A percentile compares a stretch with the other conserved stretches of the same genome.
Conservation (phyloP, 805 yeast species). For the Scheffersomyces coipomensis region DNA sequence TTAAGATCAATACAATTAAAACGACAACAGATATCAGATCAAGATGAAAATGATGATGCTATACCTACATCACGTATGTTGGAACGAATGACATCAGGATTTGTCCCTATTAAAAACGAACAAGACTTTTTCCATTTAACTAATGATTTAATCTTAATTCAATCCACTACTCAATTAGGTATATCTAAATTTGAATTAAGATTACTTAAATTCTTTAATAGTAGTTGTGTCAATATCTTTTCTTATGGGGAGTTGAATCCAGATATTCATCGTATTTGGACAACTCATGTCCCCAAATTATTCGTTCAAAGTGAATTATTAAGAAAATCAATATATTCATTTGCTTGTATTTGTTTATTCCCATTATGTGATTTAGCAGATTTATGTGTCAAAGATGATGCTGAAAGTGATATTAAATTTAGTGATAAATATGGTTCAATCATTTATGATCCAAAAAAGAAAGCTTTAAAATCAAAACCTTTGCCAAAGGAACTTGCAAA, state of each 20-base stretch:
- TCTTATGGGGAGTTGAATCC: slow-evolving; percentile 20
- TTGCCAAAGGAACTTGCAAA: too few species aligned
- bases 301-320: slow-evolving; percentile 24
- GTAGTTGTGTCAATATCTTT: slow-evolving; percentile 24
- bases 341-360: slow-evolving; percentile 10
- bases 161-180: slow-evolving; percentile 16
- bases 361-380: background rate
- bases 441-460: too few species aligned
- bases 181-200: slow-evolving; percentile 10
- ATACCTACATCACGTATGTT: too few species aligned
- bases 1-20: too few species aligned
- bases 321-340: slow-evolving; percentile 20
- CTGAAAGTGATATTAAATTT: background rate
- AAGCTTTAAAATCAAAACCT: too few species aligned
- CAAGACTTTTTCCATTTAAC: too few species aligned
- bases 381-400: background rate
- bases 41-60: too few species aligned
- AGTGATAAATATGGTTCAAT: background rate
- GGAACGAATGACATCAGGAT: too few species aligned
- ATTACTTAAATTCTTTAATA: slow-evolving; percentile 22
- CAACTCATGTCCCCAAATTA: slow-evolving; percentile 19
- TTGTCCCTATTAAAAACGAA: too few species aligned
- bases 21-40: too few species aligned
- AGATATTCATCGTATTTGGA: slow-evolving; percentile 22
- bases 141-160: too few species aligned